phyloP scores from a whole-genome alignment of 177 flowering plant genomes.

The Telopea speciosissima region DNA sequence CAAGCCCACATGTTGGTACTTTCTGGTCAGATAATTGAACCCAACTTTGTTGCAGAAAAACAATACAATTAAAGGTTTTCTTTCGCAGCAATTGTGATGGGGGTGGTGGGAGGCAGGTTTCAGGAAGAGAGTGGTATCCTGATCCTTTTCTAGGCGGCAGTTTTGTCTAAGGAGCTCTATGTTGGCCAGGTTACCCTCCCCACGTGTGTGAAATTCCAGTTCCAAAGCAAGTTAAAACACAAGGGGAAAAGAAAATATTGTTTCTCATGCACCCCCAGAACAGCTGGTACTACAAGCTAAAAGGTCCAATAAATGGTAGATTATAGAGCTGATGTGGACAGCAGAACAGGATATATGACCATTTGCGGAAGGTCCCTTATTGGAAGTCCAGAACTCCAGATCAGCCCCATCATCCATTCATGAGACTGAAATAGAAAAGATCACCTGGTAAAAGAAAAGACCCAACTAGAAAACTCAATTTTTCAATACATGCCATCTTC shows the following conservation, averaged over 20 bases:
- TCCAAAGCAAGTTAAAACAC: neutral
- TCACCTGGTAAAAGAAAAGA: neutral
- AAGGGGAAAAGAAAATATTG: neutral
- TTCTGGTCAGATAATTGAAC: neutral
- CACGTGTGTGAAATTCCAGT: neutral
- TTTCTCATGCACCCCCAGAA: neutral
- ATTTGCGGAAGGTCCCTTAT: neutral
- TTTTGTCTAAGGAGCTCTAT: neutral
- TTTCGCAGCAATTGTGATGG: neutral
- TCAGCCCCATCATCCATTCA: neutral
- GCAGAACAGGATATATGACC: neutral
- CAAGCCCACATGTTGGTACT: neutral
- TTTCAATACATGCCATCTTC: neutral
- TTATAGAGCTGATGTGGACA: neutral
- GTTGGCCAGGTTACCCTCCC: neutral
- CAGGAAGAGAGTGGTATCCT: neutral
- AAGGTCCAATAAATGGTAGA: neutral
- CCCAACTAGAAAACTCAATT: neutral
- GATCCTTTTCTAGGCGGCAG: neutral
- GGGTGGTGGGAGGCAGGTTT: neutral
- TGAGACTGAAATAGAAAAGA: neutral
- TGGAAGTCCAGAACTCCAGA: neutral
- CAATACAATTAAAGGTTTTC: no score
- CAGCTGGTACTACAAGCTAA: neutral
- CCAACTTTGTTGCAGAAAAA: no score